Conservation (phyloP, 2,329 filamentous ascomycete genomes). For the Sporothrix globosa region DNA sequence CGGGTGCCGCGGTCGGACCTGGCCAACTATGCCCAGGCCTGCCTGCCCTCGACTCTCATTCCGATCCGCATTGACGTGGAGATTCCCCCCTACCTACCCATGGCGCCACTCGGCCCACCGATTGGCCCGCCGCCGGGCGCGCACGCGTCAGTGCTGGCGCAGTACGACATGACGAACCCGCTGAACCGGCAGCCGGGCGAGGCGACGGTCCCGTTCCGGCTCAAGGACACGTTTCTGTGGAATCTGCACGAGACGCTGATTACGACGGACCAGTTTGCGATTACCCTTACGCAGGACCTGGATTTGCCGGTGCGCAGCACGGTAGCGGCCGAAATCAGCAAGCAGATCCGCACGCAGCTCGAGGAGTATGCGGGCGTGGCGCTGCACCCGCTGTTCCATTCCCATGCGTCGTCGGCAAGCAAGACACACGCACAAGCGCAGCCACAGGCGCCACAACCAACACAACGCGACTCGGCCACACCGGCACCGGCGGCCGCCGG, state of each 20-base stretch:
- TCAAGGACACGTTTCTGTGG: slow-evolving; percentile 97
- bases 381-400: slow-evolving; percentile 87
- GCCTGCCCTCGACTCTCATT: slow-evolving; percentile 84
- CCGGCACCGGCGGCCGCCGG: not conserved
- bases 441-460: not conserved
- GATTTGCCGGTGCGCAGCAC: slow-evolving; percentile 77
- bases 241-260: slow-evolving; percentile 93
- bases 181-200: slow-evolving; percentile 77
- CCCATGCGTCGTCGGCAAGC: slow-evolving; percentile 39
- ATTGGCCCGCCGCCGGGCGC: slow-evolving; percentile 44
- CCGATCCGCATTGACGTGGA: slow-evolving; percentile 97
- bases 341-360: slow-evolving; percentile 90
- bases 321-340: slow-evolving; percentile 80
- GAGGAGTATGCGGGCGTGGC: slow-evolving; percentile 96
- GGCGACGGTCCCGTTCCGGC: slow-evolving; percentile 77
- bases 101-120: slow-evolving; percentile 40
- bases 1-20: slow-evolving; percentile 59
- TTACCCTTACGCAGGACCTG: slow-evolving; percentile 84
- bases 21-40: slow-evolving; percentile 67
- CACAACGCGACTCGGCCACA: slow-evolving; percentile 3
- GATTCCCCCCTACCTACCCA: slow-evolving; percentile 74
- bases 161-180: slow-evolving; percentile 71
- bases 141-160: slow-evolving; percentile 65
- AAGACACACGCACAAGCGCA: not conserved
- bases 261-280: slow-evolving; percentile 95